A percentile compares a stretch with the other conserved stretches of the same genome.
phyloP scores from a whole-genome alignment of 306 rosid species.

The Dalbergia oliveri region DNA sequence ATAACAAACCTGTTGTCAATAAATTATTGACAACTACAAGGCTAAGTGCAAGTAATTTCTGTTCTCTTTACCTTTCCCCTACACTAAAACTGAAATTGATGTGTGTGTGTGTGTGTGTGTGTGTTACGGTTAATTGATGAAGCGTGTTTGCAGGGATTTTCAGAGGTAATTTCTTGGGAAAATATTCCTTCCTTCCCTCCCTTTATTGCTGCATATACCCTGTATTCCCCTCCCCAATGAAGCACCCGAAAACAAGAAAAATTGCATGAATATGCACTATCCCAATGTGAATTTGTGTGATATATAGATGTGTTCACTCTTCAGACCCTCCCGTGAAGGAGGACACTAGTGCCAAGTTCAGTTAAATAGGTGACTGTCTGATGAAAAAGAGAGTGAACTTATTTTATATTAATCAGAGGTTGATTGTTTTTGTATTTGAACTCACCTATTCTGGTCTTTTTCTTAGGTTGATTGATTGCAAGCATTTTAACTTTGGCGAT shows the following conservation, averaged over 20 bases:
- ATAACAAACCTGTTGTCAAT: no score
- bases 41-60: constrained; percentile 78
- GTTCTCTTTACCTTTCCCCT: neutral
- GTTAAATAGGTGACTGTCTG: constrained; percentile 1
- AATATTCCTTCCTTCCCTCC: neutral
- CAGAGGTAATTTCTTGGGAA: constrained; percentile 18
- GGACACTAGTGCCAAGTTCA: neutral
- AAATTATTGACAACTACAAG: constrained; percentile 89
- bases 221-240: neutral
- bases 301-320: constrained; percentile 4
- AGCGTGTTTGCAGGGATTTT: neutral
- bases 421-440: constrained; percentile 25
- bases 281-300: constrained; percentile 7
- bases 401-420: neutral
- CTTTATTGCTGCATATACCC: neutral
- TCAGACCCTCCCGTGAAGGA: constrained; percentile 3
- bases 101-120: neutral
- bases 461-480: constrained; percentile 89
- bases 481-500: constrained; percentile 86
- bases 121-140: neutral
- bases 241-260: neutral
- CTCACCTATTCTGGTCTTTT: neutral
- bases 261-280: neutral
- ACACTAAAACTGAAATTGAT: neutral
- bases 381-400: neutral